A percentile compares a stretch with the other conserved stretches of the same genome.
These are phyloP conservation scores for Pseudocercospora musae DNA, from an alignment of 2,329 filamentous ascomycete genomes.

Conservation along the genomic window DNA sequence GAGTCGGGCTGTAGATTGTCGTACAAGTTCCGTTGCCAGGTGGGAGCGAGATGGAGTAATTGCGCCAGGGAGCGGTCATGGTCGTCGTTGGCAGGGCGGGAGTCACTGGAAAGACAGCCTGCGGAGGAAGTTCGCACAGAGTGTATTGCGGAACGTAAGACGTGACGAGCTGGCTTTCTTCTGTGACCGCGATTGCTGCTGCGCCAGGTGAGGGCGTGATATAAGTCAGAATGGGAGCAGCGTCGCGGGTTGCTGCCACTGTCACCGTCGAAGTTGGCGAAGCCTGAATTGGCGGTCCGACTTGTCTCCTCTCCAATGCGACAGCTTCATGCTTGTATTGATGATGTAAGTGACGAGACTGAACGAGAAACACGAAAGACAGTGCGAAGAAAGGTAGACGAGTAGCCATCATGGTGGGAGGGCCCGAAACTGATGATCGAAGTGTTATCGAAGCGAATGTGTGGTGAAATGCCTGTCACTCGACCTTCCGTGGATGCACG, in stretches of 20 bases:
- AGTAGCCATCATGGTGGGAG: conserved; percentile 27
- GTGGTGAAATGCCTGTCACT: conserved; percentile 14
- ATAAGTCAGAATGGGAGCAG: conserved; percentile 35
- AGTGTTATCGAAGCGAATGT: conserved; percentile 7
- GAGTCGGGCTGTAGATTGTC: conserved; percentile 40
- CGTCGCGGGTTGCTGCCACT: conserved; percentile 16
- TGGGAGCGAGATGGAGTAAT: conserved; percentile 36
- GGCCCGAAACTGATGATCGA: conserved; percentile 3
- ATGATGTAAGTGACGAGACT: conserved; percentile 23
- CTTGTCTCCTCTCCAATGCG: conserved; percentile 27
- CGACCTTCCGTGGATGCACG: conserved; percentile 6
- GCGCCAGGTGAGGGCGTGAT: conserved; percentile 45
- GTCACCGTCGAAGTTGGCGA: conserved; percentile 12
- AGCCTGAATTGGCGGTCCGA: conserved; percentile 18
- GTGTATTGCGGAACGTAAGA: conserved; percentile 44
- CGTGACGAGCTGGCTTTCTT: conserved; percentile 44
- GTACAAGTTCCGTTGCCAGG: conserved; percentile 38
- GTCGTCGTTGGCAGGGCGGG: conserved; percentile 30
- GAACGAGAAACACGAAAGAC: conserved; percentile 18
- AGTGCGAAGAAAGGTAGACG: conserved; percentile 20
- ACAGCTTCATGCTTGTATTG: conserved; percentile 33
- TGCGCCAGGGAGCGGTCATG: conserved; percentile 37
- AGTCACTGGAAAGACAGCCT: conserved; percentile 34
- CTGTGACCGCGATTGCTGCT: conserved; percentile 40
- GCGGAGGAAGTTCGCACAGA: conserved; percentile 41